A percentile compares a stretch with the other conserved stretches of the same genome.
phyloP scores from a whole-genome alignment of 1,284 basidiomycete species.

The Phlebopus sp. region DNA sequence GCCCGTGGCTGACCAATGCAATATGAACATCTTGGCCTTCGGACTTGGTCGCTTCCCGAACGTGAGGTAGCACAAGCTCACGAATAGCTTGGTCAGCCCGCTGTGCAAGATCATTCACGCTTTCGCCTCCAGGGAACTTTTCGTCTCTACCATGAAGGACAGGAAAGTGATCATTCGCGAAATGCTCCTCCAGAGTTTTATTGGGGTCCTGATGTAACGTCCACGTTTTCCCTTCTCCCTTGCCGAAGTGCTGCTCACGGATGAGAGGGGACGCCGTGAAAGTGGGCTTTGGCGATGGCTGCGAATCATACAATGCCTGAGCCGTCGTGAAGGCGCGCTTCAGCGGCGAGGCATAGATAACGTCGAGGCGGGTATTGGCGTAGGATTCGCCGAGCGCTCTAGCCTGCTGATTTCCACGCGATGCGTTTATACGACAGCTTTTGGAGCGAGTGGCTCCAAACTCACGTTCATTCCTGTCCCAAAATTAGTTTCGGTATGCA shows the following conservation, averaged over 20 bases:
- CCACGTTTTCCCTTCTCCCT: constrained; percentile 68
- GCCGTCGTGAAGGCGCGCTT: constrained; percentile 77
- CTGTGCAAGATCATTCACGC: constrained; percentile 60
- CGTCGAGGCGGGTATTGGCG: constrained; percentile 53
- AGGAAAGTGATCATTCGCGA: constrained; percentile 52
- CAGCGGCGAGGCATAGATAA: constrained; percentile 79
- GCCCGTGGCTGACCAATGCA: constrained; percentile 78
- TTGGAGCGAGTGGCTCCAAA: background rate
- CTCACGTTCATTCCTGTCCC: constrained; percentile 63
- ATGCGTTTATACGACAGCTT: constrained; percentile 2
- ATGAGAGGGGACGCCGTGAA: constrained; percentile 52
- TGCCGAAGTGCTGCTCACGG: constrained; percentile 71
- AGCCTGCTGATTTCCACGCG: constrained; percentile 63
- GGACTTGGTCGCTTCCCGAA: constrained; percentile 41
- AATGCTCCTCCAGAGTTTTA: constrained; percentile 48
- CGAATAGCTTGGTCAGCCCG: constrained; percentile 61
- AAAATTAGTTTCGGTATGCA: constrained; percentile 2
- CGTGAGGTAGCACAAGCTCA: constrained; percentile 59
- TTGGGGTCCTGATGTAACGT: constrained; percentile 25
- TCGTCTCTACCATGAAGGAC: constrained; percentile 45
- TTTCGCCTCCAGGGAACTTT: constrained; percentile 73
- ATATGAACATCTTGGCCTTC: constrained; percentile 49
- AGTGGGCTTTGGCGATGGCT: constrained; percentile 51
- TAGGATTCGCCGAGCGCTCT: constrained; percentile 70
- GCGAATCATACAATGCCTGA: constrained; percentile 50